phyloP scores from a whole-genome alignment of 2,329 filamentous ascomycete species.

The Ophiostoma fasciatum region DNA sequence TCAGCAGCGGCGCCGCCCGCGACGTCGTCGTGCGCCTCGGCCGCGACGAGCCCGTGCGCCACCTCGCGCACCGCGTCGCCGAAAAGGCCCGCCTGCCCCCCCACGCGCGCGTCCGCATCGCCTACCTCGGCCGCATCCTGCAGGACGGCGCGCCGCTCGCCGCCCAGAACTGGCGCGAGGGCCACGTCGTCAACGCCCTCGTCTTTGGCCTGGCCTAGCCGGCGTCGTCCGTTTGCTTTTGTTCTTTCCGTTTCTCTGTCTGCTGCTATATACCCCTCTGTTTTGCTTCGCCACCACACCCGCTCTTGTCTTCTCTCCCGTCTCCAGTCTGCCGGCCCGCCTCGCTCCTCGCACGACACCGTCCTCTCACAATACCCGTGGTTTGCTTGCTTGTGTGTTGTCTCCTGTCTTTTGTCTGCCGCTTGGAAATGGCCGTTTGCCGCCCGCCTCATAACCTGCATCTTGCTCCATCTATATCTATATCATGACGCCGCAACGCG shows the following conservation, averaged over 20 bases:
- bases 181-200: constrained; percentile 63
- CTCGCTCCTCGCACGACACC: too few species aligned
- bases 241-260: background rate
- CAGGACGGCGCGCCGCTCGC: constrained; percentile 50
- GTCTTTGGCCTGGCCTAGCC: constrained; percentile 35
- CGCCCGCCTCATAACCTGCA: too few species aligned
- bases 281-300: too few species aligned
- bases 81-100: constrained; percentile 42
- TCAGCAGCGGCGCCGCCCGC: constrained; percentile 54
- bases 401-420: too few species aligned
- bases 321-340: too few species aligned
- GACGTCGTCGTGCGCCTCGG: constrained; percentile 45
- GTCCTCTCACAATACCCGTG: too few species aligned
- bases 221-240: background rate
- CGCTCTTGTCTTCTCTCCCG: too few species aligned
- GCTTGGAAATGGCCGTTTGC: too few species aligned
- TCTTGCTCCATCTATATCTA: too few species aligned
- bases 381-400: too few species aligned
- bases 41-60: constrained; percentile 48
- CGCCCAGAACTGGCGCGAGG: constrained; percentile 60
- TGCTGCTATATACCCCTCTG: too few species aligned
- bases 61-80: constrained; percentile 46
- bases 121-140: constrained; percentile 69
- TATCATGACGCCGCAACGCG: too few species aligned
- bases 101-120: constrained; percentile 50